These are phyloP conservation scores for Fusarium protoensiforme DNA, from an alignment of 2,329 filamentous ascomycete genomes.

Conservation along the genomic window DNA sequence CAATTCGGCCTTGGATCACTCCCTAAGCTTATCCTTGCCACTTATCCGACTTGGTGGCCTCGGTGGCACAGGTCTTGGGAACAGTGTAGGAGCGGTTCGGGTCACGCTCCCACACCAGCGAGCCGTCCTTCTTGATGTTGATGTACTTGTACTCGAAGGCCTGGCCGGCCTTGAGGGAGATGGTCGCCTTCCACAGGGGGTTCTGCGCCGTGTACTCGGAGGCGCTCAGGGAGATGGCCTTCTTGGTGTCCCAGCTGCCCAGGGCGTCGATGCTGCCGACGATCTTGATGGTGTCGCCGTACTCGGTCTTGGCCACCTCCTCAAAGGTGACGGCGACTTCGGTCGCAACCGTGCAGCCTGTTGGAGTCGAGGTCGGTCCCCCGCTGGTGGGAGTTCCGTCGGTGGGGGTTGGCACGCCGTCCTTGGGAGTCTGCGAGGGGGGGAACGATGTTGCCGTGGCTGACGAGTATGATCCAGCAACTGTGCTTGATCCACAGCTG, in stretches of 20 bases:
- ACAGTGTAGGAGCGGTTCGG: conserved; percentile 57
- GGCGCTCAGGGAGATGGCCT: conserved; percentile 68
- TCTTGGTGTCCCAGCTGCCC: conserved; percentile 69
- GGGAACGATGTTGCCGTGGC: conserved; percentile 63
- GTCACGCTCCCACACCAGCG: conserved; percentile 73
- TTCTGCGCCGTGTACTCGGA: conserved; percentile 67
- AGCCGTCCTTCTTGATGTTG: conserved; percentile 64
- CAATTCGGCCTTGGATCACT: neutral
- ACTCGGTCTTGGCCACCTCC: conserved; percentile 65
- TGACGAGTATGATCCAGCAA: conserved; percentile 62
- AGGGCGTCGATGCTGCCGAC: conserved; percentile 69
- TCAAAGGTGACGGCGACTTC: conserved; percentile 72
- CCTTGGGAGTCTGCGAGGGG: conserved; percentile 57
- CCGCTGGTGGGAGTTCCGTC: conserved; percentile 41
- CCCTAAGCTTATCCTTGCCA: conserved; percentile 42
- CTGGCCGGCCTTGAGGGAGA: conserved; percentile 66
- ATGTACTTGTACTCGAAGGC: conserved; percentile 77
- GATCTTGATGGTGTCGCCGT: conserved; percentile 74
- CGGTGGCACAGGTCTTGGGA: conserved; percentile 45
- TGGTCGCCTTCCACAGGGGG: conserved; percentile 69
- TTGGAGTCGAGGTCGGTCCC: conserved; percentile 43
- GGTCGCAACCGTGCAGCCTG: conserved; percentile 52
- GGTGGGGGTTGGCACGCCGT: conserved; percentile 47
- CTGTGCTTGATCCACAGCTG: conserved; percentile 59
- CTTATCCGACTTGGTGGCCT: conserved; percentile 41